These are phyloP conservation scores for Spirogloea muscicola DNA, from an alignment of 139 green algal genomes.

Conservation along the genomic window DNA sequence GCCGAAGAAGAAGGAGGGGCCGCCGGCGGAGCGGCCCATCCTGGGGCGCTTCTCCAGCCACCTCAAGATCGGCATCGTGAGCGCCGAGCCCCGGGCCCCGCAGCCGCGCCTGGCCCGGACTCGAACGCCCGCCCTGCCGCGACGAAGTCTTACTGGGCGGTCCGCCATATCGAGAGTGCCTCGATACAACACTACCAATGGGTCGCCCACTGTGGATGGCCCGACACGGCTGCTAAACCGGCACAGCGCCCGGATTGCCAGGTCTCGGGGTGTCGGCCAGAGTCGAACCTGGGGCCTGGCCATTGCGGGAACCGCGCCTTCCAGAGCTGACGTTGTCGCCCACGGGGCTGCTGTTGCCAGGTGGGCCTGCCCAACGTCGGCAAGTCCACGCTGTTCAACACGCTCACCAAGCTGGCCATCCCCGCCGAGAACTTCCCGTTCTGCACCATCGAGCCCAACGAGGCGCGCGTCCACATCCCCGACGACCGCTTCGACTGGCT, in stretches of 20 bases:
- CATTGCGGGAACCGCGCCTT: no score
- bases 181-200: neutral
- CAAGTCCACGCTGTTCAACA: slow-evolving; percentile 65
- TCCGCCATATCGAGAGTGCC: neutral
- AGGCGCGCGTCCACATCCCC: slow-evolving; percentile 85
- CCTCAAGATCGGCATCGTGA: slow-evolving; percentile 69
- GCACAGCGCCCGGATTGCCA: no score
- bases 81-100: no score
- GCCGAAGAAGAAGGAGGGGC: slow-evolving; percentile 80
- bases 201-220: no score
- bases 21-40: slow-evolving; percentile 72
- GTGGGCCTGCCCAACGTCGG: slow-evolving; percentile 95
- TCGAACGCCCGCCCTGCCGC: neutral
- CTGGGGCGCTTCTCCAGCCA: slow-evolving; percentile 89
- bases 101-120: no score
- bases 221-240: no score
- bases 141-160: neutral
- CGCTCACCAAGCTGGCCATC: slow-evolving; percentile 39
- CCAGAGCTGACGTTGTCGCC: no score
- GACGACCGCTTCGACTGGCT: slow-evolving; percentile 96
- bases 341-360: no score
- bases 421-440: slow-evolving; percentile 91
- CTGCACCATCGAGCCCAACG: slow-evolving; percentile 72
- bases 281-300: no score
- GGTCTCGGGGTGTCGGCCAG: no score